Evolutionary conservation across 106 monocot genomes (phyloP).

Genomic region (Dendrobium officinale): DNA sequence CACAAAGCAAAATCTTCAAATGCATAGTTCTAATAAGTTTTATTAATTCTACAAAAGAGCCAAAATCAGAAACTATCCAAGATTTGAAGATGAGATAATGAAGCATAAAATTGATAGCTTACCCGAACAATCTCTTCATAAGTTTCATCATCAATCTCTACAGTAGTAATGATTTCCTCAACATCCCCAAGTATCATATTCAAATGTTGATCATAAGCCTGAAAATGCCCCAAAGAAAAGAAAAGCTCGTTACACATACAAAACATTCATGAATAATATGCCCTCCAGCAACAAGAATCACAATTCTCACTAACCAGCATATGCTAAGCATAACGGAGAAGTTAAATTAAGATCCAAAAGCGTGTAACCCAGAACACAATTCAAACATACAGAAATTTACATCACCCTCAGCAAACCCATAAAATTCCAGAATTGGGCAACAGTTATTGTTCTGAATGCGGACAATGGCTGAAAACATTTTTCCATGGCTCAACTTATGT

Average conservation of each 20-base stretch:
- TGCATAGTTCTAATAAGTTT: background rate
- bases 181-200: slow-evolving; percentile 74
- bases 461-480: too few species aligned
- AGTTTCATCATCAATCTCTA: slow-evolving; percentile 67
- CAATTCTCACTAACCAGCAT: background rate
- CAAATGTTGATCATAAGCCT: slow-evolving; percentile 71
- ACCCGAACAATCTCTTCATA: slow-evolving; percentile 68
- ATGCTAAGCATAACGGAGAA: background rate
- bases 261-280: background rate
- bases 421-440: too few species aligned
- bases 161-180: slow-evolving; percentile 57
- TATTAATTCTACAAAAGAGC: background rate
- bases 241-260: background rate
- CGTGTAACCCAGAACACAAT: background rate
- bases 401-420: background rate
- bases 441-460: too few species aligned
- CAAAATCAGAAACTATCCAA: background rate
- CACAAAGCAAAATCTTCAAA: background rate
- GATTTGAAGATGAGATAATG: background rate
- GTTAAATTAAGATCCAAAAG: background rate
- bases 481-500: too few species aligned
- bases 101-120: slow-evolving; percentile 7
- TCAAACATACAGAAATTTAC: background rate
- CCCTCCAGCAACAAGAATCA: background rate
- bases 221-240: background rate